Base-by-base conservation (phyloP, 106 monocot genomes). In the Allium sativum region DNA sequence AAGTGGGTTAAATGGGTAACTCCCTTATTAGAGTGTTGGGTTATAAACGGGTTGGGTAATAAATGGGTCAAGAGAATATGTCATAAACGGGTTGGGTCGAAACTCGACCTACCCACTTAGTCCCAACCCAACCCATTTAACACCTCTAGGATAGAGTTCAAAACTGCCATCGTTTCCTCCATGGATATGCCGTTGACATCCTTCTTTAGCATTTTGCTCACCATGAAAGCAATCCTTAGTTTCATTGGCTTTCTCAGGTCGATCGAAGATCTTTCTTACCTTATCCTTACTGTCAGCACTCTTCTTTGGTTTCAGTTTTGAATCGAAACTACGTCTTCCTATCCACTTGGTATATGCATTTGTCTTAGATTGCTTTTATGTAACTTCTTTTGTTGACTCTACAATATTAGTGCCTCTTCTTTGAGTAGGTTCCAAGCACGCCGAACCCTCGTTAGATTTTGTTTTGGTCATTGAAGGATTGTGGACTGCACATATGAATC, bases 401-500 rank as follows among this genome's bases (percentile, higher is more conserved):
- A 58, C 42, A 46, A 48, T 15, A 10, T 72, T 73, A 8, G 76
- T 66, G 56, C 72, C 74, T 47, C 69, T 78, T 52, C 40, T 65
- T n/a, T 68, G 42, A 58, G 82, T 51, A 54, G 69, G 18, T 40
- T 73, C 76, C 3, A 59, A 58, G 2, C 48, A 31, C 21, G 62
- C 18, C 6, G 59, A 59, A 40, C 70, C 46, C 46, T 72, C 74
- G 11, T 51, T 45, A 6, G 53, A n/a, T 66, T 31, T 57, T 42
- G 40, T 52, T 18, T 7, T 66, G 6, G 17, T 19, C 7, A 51
- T 12, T 7, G 76, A 73, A 21, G 48, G 20, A 7, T 79, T 84
- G 18, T 83, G 79, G 52, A 86, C 74, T 41, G 86, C 58, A 9
- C 56, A 58, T 72, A 91, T 67, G 44, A 91, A 91, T 18, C 48